These are phyloP conservation scores for Tetracladium maxilliforme DNA, from an alignment of 2,329 filamentous ascomycete species.

Conservation along the genomic window DNA sequence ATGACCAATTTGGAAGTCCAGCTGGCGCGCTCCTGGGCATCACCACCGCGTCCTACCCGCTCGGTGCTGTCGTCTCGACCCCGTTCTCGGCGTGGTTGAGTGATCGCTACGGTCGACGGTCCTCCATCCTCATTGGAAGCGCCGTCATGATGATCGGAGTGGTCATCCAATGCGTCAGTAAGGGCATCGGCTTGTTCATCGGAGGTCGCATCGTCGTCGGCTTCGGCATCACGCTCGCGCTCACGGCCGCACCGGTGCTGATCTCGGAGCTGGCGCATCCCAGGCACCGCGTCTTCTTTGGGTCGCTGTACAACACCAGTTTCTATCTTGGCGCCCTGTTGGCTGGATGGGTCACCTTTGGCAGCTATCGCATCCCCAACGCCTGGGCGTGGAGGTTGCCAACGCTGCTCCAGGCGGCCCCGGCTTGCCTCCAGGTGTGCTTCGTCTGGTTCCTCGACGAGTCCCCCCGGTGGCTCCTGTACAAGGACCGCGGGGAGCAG, in stretches of 20 bases:
- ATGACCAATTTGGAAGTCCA: constrained; percentile 3
- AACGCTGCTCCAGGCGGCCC: constrained; percentile 13
- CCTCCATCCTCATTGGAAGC: constrained; percentile 11
- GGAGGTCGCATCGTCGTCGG: constrained; percentile 8
- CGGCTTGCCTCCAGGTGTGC: constrained; percentile 7
- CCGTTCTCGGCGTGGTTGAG: constrained; percentile 22
- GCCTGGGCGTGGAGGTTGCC: constrained; percentile 20
- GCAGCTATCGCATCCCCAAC: constrained; percentile 16
- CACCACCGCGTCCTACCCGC: constrained; percentile 24
- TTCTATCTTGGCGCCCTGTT: constrained; percentile 18
- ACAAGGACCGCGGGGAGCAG: constrained; percentile 38
- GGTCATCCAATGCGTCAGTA: constrained; percentile 9
- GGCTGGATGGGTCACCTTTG: constrained; percentile 18
- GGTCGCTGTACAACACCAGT: constrained; percentile 14
- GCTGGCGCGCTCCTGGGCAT: constrained; percentile 18
- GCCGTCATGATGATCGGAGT: constrained; percentile 10
- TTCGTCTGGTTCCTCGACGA: constrained; percentile 31
- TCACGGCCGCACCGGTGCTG: constrained; percentile 4
- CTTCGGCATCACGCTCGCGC: constrained; percentile 6
- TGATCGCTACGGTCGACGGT: constrained; percentile 21
- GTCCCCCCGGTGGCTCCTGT: constrained; percentile 40
- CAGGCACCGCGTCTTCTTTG: constrained; percentile 15
- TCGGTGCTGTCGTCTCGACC: constrained; percentile 25
- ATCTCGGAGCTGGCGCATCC: constrained; percentile 5
- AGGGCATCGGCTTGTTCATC: constrained; percentile 10